Evolutionary conservation across 768 basidiomycete species (phyloP).

Genomic region (Termitomyces bulborhizus): DNA sequence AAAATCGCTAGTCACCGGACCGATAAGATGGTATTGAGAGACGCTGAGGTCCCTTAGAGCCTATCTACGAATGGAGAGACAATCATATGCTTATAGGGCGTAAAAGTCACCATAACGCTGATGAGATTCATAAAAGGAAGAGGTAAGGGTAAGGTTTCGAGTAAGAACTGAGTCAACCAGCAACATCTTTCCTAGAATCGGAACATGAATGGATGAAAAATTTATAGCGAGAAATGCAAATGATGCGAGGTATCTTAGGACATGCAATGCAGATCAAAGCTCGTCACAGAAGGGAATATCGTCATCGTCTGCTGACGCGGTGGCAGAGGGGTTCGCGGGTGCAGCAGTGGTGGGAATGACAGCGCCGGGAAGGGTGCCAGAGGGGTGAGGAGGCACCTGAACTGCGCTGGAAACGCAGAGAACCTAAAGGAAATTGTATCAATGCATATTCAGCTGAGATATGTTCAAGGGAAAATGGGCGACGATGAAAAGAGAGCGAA

Average conservation of each 20-base stretch:
- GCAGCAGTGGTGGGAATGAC: slow-evolving; percentile 27
- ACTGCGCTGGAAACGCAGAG: slow-evolving; percentile 42
- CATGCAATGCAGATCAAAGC: slow-evolving; percentile 21
- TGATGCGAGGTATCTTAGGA: slow-evolving; percentile 8
- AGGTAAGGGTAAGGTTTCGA: background rate
- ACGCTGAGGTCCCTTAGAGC: slow-evolving; percentile 2
- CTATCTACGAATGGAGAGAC: slow-evolving; percentile 7
- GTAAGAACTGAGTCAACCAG: slow-evolving; percentile 16
- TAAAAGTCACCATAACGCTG: background rate
- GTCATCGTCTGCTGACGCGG: slow-evolving; percentile 24
- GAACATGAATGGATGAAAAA: background rate
- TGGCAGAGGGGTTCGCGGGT: slow-evolving; percentile 16
- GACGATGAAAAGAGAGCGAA: no score
- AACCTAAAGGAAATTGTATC: slow-evolving; percentile 25
- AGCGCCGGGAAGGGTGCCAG: slow-evolving; percentile 17
- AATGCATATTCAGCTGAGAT: background rate
- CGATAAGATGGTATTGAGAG: slow-evolving; percentile 2
- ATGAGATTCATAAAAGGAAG: background rate
- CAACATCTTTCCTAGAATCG: slow-evolving; percentile 6
- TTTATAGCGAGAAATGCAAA: background rate
- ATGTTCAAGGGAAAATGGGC: background rate
- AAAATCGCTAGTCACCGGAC: background rate
- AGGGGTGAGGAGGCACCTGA: slow-evolving; percentile 36
- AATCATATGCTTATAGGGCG: background rate
- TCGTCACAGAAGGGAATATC: slow-evolving; percentile 50